Percentiles rank a stretch among this genome's conserved stretches.
phyloP scores from a whole-genome alignment of 441 rosid genomes.

The Metrosideros polymorpha region DNA sequence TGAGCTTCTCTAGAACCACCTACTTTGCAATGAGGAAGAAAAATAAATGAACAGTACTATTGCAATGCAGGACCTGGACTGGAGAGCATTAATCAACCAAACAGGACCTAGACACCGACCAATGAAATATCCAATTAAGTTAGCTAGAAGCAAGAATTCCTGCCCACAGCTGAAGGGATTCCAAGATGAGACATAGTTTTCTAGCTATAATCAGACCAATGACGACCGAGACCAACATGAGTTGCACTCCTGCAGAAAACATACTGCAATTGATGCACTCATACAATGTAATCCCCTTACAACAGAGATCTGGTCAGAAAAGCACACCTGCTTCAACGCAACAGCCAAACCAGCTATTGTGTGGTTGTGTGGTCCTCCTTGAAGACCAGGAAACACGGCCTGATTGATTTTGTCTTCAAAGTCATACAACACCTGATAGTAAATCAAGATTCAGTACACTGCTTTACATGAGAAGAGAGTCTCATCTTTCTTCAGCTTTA shows the following conservation, averaged over 20 bases:
- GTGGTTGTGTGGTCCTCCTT: constrained; percentile 23
- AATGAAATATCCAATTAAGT: background rate
- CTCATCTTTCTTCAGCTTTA: background rate
- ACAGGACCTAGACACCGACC: background rate
- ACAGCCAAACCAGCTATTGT: constrained; percentile 16
- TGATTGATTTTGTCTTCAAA: constrained; percentile 20
- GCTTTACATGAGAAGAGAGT: background rate
- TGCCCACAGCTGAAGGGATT: background rate
- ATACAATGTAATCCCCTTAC: background rate
- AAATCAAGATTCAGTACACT: background rate
- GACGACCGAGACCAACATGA: background rate
- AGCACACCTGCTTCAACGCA: constrained; percentile 10
- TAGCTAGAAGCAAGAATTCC: background rate
- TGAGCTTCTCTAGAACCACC: background rate
- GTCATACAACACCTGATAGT: constrained; percentile 12
- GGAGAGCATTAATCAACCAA: background rate
- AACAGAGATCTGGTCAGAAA: background rate
- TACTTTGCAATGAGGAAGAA: background rate
- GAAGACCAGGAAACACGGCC: constrained; percentile 20
- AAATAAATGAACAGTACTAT: background rate
- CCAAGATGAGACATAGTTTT: background rate
- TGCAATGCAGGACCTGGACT: background rate
- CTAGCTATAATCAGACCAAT: background rate
- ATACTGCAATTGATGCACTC: background rate
- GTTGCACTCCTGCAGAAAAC: background rate